A percentile compares a stretch with the other conserved stretches of the same genome.
phyloP scores from a whole-genome alignment of 306 rosid species.

The Abrus precatorius region DNA sequence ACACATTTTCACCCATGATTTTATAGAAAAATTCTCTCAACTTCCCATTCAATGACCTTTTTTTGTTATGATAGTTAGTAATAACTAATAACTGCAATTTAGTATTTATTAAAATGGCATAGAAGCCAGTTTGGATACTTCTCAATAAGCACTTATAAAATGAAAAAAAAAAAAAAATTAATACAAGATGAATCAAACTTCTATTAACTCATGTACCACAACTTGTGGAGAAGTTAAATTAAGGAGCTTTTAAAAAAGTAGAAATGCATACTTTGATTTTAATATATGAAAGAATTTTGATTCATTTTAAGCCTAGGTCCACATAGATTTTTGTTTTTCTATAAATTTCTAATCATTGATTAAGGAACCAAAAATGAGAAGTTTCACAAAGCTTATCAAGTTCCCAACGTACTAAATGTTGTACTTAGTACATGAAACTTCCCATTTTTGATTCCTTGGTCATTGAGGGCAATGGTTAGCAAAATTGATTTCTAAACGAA shows the following conservation, averaged over 20 bases:
- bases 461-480: neutral
- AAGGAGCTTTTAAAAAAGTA: too few relatives aligned
- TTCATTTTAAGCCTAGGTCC: neutral
- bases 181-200: too few relatives aligned
- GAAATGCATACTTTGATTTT: too few relatives aligned
- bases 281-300: too few relatives aligned
- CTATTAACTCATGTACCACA: too few relatives aligned
- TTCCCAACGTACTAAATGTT: neutral
- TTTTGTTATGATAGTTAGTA: conserved; percentile 3
- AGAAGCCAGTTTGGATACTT: neutral
- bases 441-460: neutral
- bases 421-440: neutral
- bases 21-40: conserved; percentile 32
- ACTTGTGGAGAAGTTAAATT: too few relatives aligned
- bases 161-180: too few relatives aligned
- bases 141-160: too few relatives aligned
- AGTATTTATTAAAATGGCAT: conserved; percentile 25
- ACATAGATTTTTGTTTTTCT: neutral
- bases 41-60: conserved; percentile 1
- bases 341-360: neutral
- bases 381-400: conserved; percentile 3
- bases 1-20: conserved; percentile 25
- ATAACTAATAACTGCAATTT: conserved; percentile 5
- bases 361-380: neutral
- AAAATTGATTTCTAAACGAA: neutral